A percentile compares a stretch with the other conserved stretches of the same genome.
Conservation (phyloP, 1,139 yeast species). For the Geotrichum aggregatum region DNA sequence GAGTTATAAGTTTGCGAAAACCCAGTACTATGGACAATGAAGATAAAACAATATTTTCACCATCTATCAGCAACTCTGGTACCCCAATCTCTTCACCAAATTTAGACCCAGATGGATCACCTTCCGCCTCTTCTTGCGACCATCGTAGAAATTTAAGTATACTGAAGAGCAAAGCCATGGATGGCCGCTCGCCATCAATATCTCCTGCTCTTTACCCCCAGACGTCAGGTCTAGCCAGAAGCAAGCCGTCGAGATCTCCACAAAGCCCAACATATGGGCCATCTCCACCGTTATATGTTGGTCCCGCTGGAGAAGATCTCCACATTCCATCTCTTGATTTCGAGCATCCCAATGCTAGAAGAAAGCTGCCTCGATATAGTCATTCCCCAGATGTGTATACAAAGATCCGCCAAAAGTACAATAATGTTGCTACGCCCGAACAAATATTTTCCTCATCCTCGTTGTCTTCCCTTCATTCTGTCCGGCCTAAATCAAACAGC, state of each 20-base stretch:
- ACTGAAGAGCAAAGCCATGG: background rate
- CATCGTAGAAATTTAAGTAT: background rate
- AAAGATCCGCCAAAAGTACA: background rate
- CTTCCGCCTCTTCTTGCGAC: background rate
- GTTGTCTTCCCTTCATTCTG: constrained; percentile 6
- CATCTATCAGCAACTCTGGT: background rate
- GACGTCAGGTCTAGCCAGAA: background rate
- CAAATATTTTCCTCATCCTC: constrained; percentile 10
- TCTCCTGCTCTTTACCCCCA: constrained; percentile 7
- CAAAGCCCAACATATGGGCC: constrained; percentile 1
- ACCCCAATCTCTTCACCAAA: background rate
- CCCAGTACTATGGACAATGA: background rate
- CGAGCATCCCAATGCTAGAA: background rate
- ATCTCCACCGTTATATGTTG: background rate
- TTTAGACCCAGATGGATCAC: background rate
- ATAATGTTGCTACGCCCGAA: constrained; percentile 14
- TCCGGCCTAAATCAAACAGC: background rate
- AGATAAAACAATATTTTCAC: background rate
- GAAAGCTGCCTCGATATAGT: background rate
- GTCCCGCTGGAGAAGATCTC: background rate
- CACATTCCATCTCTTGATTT: constrained; percentile 10
- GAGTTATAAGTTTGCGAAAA: constrained; percentile 13
- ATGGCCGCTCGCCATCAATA: constrained; percentile 4
- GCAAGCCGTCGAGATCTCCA: background rate
- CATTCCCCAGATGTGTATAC: background rate